Percentiles rank a stretch among this genome's conserved stretches.
Evolutionary conservation across 176 grass and related monocot species (phyloP).

Genomic region (Cenchrus purpureus): DNA sequence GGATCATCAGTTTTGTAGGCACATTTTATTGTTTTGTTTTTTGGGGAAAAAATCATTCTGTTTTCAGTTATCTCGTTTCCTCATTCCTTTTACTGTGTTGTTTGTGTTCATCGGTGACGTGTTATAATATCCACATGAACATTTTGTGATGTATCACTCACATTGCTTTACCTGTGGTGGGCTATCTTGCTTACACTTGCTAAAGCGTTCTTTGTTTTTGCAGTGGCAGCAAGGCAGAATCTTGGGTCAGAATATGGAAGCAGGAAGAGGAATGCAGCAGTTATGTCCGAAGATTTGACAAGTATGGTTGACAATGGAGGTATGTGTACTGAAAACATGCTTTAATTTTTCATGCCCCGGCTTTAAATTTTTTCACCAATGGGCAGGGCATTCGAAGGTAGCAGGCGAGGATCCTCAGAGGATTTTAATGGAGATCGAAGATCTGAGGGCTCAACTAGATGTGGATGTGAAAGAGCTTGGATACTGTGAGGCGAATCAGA

Average conservation of each 20-base stretch:
- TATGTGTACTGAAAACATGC: neutral
- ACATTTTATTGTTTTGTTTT: neutral
- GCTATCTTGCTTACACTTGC: neutral
- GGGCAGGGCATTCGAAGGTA: neutral
- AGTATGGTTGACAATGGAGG: neutral
- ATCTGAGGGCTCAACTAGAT: slow-evolving; percentile 16
- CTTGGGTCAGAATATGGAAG: neutral
- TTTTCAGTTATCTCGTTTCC: neutral
- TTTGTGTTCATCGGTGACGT: neutral
- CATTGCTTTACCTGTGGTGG: neutral
- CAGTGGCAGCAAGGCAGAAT: neutral
- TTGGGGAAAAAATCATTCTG: neutral
- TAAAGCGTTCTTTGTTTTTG: neutral
- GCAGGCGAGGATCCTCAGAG: neutral
- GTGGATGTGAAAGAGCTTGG: slow-evolving; percentile 14
- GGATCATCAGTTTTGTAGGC: neutral
- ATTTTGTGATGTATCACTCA: neutral
- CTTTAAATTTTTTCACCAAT: neutral
- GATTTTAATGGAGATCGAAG: slow-evolving; percentile 8
- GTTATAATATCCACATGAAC: neutral
- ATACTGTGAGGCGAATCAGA: slow-evolving; percentile 28
- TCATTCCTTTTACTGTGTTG: neutral
- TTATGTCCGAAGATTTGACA: neutral
- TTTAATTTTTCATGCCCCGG: neutral
- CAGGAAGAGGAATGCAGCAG: neutral